phyloP scores from a whole-genome alignment of 192 early-diverging fungal genomes.

The Coemansia sp. region DNA sequence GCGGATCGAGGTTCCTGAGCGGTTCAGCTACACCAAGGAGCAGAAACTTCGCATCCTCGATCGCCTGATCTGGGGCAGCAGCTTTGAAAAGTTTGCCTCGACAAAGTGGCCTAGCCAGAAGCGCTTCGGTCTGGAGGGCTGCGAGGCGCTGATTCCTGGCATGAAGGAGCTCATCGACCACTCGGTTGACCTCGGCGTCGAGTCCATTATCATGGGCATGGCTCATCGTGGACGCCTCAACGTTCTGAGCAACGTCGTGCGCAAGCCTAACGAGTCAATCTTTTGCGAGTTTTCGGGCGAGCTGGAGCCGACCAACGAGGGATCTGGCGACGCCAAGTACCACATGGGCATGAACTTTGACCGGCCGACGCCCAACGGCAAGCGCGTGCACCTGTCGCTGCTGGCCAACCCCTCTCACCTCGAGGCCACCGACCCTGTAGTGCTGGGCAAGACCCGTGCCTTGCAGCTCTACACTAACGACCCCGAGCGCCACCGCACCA shows the following conservation, averaged over 20 bases:
- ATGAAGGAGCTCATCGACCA: slow-evolving; percentile 98
- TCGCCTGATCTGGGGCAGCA: slow-evolving; percentile 96
- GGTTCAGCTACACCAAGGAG: slow-evolving; percentile 86
- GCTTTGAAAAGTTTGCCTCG: slow-evolving; percentile 95
- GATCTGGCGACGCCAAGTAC: slow-evolving; percentile 96
- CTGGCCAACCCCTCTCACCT: slow-evolving; percentile 99
- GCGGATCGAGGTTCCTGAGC: slow-evolving; percentile 88
- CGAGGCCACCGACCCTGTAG: slow-evolving; percentile 97
- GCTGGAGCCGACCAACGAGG: slow-evolving; percentile 85
- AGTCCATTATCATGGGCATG: slow-evolving; percentile 98
- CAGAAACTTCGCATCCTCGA: slow-evolving; percentile 93
- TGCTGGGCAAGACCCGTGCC: slow-evolving; percentile 97
- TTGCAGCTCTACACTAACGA: slow-evolving; percentile 95
- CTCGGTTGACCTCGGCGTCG: slow-evolving; percentile 93
- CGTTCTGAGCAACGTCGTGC: slow-evolving; percentile 98
- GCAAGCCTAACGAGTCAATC: slow-evolving; percentile 98
- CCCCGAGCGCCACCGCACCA: slow-evolving; percentile 75
- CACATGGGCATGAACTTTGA: slow-evolving; percentile 95
- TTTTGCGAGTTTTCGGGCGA: slow-evolving; percentile 97
- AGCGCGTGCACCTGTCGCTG: slow-evolving; percentile 95
- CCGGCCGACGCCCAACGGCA: slow-evolving; percentile 95
- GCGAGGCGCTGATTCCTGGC: slow-evolving; percentile 95
- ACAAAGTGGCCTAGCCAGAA: slow-evolving; percentile 98
- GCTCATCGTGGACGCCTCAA: slow-evolving; percentile 99
- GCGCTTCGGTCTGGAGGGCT: slow-evolving; percentile 98